Conservation (phyloP, 345 rosid genomes). For the Gossypium arboreum region DNA sequence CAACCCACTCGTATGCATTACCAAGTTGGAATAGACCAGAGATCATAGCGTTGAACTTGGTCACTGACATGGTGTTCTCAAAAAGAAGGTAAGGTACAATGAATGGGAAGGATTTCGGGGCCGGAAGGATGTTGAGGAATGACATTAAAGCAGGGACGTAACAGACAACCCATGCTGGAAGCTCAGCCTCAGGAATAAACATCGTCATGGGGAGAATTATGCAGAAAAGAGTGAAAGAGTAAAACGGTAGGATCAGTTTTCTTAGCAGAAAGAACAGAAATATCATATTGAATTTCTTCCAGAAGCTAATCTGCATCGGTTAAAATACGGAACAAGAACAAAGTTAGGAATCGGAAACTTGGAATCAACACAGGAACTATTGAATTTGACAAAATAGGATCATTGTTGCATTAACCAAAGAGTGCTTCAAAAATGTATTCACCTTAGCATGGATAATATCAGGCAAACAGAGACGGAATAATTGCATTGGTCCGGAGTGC, state of each 20-base stretch:
- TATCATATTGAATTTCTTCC: conserved; percentile 88
- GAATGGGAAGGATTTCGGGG: conserved; percentile 86
- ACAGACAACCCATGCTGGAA: conserved; percentile 91
- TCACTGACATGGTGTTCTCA: conserved; percentile 95
- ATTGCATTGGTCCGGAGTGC: conserved; percentile 98
- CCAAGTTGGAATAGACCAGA: conserved; percentile 96
- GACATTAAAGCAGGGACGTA: conserved; percentile 96
- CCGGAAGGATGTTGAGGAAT: conserved; percentile 86
- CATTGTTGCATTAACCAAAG: neutral
- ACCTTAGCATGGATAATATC: conserved; percentile 76
- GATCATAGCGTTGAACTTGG: conserved; percentile 94
- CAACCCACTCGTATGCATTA: conserved; percentile 95
- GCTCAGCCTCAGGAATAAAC: conserved; percentile 90
- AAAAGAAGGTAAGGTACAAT: conserved; percentile 95
- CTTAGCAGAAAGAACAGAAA: conserved; percentile 86
- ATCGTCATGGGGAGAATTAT: conserved; percentile 94
- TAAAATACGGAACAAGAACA: conserved; percentile 5
- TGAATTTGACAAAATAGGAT: neutral
- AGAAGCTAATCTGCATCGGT: conserved; percentile 61
- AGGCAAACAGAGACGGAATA: conserved; percentile 84
- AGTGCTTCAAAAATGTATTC: neutral
- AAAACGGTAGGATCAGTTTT: conserved; percentile 82
- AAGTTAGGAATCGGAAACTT: conserved; percentile 8
- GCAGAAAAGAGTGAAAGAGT: conserved; percentile 94
- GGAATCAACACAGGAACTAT: neutral